Evolutionary conservation across 345 rosid species (phyloP), one percentile per base, ranked within the genome.

Genomic region (Brassica carinata): DNA sequence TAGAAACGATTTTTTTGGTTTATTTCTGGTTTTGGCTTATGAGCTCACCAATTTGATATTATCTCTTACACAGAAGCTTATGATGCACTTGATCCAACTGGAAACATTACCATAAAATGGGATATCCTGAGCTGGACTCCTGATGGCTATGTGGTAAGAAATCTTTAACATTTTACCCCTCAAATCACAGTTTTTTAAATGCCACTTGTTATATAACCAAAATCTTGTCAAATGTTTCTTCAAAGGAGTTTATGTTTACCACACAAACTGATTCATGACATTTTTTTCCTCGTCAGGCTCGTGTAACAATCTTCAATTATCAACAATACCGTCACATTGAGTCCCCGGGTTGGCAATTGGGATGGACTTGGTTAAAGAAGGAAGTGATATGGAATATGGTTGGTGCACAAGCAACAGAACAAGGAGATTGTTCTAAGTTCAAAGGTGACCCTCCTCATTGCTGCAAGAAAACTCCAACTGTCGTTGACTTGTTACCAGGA

Each of bases 41-140:
- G 43, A 80, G 45, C 58, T 51, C 76, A 55, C 26, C 30, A 68
- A 75, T 53, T 72, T 79, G 19, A 33, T 76, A 2, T 17, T 33
- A 23, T 74, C 15, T 74, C 14, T 0, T 31, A 65, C 69, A 57
- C 87, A 89, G 96, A 88, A 82, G 94, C 98, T 36, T 95, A 91
- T 74, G 99, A 93, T 88, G 84, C 96, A 34, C 91, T 95, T 79
- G 98, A 93, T 79, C 99, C 98, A 64, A 85, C 33, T 75, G 98
- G 96, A 57, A 94, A 95, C 79, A 90, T 95, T 87, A 95, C 99
- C 36, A 87, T 93, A 79, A 94, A 86, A 86, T 95, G 98, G 99
- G 99, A 95, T 81, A 69, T 95, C 69, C 86, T 83, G 67, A 87
- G 74, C 84, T 95, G 98, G 99, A 85, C 88, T 75, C 38, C 93